A percentile compares a stretch with the other conserved stretches of the same genome.
Evolutionary conservation across 2,329 filamentous ascomycete genomes (phyloP).

Genomic region (Cladosporium sp.): DNA sequence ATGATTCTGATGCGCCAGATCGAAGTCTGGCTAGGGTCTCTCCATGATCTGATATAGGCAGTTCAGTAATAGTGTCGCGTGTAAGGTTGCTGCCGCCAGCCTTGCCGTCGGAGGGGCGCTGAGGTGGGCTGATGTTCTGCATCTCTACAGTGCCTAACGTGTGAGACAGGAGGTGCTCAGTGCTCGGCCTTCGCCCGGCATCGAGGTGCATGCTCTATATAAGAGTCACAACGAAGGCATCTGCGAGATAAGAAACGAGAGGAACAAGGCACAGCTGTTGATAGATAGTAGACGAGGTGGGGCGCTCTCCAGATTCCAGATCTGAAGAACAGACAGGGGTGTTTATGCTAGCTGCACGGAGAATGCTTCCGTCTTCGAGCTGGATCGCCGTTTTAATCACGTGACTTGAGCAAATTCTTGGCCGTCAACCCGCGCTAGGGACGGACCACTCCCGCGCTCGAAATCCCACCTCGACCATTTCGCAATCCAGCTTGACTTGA

Average conservation of each 20-base stretch:
- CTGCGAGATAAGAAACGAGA: neutral
- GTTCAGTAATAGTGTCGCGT: neutral
- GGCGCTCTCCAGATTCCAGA: neutral
- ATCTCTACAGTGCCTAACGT: slow-evolving; percentile 10
- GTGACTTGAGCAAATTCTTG: neutral
- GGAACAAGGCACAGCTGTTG: neutral
- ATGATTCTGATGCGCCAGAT: neutral
- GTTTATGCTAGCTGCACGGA: neutral
- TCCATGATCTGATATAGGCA: neutral
- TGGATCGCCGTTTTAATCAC: neutral
- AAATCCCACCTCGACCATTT: slow-evolving; percentile 6
- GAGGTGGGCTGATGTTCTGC: slow-evolving; percentile 5
- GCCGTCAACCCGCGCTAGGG: neutral
- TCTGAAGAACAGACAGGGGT: neutral
- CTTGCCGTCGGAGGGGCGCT: neutral
- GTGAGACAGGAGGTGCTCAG: slow-evolving; percentile 13
- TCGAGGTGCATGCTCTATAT: slow-evolving; percentile 16
- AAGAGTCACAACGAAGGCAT: neutral
- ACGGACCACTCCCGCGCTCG: neutral
- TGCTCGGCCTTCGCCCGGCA: slow-evolving; percentile 15
- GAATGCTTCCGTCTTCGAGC: neutral
- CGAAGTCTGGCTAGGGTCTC: neutral
- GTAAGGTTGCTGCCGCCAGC: neutral
- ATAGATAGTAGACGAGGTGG: neutral
- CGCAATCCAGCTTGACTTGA: slow-evolving; percentile 4